phyloP scores from a whole-genome alignment of 2,329 filamentous ascomycete genomes.

The Lecanicillium sp. region DNA sequence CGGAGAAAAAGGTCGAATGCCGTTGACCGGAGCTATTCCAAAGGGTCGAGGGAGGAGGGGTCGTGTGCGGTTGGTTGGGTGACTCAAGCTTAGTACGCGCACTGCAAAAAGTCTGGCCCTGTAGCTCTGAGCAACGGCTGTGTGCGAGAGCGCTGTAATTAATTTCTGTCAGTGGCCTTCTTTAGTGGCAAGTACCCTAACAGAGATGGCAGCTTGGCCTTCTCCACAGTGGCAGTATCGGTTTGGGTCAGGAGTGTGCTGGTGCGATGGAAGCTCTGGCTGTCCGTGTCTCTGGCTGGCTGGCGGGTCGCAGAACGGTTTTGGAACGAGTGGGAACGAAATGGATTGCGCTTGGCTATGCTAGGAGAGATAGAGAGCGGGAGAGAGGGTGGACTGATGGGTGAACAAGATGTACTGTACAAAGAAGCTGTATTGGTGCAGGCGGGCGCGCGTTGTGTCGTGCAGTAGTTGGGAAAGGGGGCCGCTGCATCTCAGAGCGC shows the following conservation, averaged over 20 bases:
- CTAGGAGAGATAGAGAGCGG: not conserved
- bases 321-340: not conserved
- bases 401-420: not conserved
- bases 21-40: not conserved
- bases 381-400: not conserved
- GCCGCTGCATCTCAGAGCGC: conserved; percentile 2
- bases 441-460: no score
- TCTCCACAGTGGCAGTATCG: not conserved
- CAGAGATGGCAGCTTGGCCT: not conserved
- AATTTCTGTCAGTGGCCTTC: not conserved
- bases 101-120: not conserved
- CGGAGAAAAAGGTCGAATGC: not conserved
- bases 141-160: conserved; percentile 2
- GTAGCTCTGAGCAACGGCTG: not conserved
- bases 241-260: not conserved
- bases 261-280: not conserved
- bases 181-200: not conserved
- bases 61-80: conserved; percentile 5
- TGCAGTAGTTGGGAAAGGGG: conserved; percentile 4
- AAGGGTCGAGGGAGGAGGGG: conserved; percentile 2
- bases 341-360: not conserved
- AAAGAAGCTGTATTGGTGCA: not conserved
- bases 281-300: not conserved
- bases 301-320: not conserved
- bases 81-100: no score